A percentile compares a stretch with the other conserved stretches of the same genome.
phyloP scores from a whole-genome alignment of 192 early-diverging fungal species.

The Geranomyces variabilis region DNA sequence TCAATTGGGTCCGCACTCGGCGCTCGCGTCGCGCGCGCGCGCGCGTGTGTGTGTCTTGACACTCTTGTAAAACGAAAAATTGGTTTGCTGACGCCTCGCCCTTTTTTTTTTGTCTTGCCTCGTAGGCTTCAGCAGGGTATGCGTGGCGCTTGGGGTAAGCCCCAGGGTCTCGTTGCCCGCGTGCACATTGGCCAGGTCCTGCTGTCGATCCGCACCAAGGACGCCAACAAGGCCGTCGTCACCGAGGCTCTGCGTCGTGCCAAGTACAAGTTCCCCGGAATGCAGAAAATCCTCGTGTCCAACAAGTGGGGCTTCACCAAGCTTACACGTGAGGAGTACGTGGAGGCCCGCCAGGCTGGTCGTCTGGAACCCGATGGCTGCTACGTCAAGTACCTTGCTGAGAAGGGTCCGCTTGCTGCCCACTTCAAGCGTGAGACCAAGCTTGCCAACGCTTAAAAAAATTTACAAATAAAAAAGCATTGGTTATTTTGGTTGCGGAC shows the following conservation, averaged over 20 bases:
- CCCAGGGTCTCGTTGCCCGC: conserved; percentile 91
- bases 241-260: conserved; percentile 90
- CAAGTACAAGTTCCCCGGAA: conserved; percentile 99
- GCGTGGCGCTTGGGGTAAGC: conserved; percentile 99
- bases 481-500: too few relatives aligned
- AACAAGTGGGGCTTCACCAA: conserved; percentile 99
- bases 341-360: conserved; percentile 72
- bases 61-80: too few relatives aligned
- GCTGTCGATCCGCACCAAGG: conserved; percentile 94
- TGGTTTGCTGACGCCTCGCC: not conserved
- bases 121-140: conserved; percentile 90
- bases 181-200: conserved; percentile 98
- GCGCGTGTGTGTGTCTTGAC: too few relatives aligned
- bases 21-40: too few relatives aligned
- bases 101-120: not conserved
- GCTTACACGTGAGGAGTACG: conserved; percentile 72
- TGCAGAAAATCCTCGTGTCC: conserved; percentile 98
- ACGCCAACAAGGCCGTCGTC: conserved; percentile 88
- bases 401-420: conserved; percentile 75
- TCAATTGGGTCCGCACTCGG: too few relatives aligned
- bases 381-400: conserved; percentile 91
- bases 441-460: conserved; percentile 18
- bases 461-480: not conserved
- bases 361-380: conserved; percentile 89
- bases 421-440: conserved; percentile 41